These are phyloP conservation scores for Moricandia moricandioides DNA, from an alignment of 345 rosid genomes.

Conservation along the genomic window DNA sequence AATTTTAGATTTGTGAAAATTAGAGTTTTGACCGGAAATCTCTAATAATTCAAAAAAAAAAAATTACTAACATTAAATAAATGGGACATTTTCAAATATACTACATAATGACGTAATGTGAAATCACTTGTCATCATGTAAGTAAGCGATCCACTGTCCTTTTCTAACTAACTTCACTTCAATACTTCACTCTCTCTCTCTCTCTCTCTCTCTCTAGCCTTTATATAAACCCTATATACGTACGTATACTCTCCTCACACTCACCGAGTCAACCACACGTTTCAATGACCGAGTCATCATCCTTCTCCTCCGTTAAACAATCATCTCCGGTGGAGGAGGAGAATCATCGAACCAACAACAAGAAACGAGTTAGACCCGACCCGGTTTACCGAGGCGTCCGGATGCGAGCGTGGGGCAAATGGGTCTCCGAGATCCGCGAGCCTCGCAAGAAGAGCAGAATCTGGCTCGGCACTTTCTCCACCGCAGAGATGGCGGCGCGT, in stretches of 20 bases:
- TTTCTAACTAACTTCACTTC: constrained; percentile 35
- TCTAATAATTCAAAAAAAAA: too few relatives aligned
- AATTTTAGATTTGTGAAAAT: too few relatives aligned
- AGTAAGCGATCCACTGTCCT: constrained; percentile 36
- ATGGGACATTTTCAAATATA: not conserved
- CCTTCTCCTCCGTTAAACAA: constrained; percentile 19
- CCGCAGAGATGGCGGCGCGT: too few relatives aligned
- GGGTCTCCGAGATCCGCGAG: too few relatives aligned
- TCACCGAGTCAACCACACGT: constrained; percentile 29
- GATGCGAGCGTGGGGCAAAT: too few relatives aligned
- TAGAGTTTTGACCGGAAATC: too few relatives aligned
- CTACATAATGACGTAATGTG: constrained; percentile 7
- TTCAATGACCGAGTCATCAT: constrained; percentile 27
- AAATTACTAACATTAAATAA: constrained; percentile 7
- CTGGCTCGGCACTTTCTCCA: too few relatives aligned
- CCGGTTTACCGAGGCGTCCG: too few relatives aligned
- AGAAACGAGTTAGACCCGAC: too few relatives aligned
- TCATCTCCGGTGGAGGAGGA: constrained; percentile 17
- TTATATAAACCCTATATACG: constrained; percentile 29
- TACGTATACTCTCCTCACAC: constrained; percentile 11
- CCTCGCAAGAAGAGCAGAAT: too few relatives aligned
- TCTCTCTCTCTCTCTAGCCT: too few relatives aligned
- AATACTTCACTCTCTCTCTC: constrained; percentile 24
- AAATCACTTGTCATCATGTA: constrained; percentile 24
- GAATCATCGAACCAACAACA: not conserved